phyloP scores from a whole-genome alignment of 2,329 filamentous ascomycete genomes.

The Chaetomium globosum region DNA sequence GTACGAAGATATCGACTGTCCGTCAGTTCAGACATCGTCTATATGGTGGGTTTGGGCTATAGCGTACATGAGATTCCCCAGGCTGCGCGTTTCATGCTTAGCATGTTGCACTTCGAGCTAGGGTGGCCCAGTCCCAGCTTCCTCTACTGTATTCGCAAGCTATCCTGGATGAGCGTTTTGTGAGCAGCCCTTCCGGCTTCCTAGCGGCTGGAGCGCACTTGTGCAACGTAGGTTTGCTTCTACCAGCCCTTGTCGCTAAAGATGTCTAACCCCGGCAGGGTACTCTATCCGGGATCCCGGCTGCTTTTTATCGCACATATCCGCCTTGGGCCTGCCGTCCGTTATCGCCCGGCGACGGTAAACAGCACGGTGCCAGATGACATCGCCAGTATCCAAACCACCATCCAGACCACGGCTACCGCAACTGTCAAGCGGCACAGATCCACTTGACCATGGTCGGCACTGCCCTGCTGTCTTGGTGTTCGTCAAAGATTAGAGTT shows the following conservation, averaged over 20 bases:
- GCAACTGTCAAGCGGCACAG: conserved; percentile 56
- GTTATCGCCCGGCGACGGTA: conserved; percentile 8
- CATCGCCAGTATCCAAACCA: conserved; percentile 50
- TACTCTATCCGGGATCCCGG: conserved; percentile 46
- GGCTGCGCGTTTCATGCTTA: conserved; percentile 97
- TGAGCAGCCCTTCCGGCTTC: conserved; percentile 87
- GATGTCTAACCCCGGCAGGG: conserved; percentile 27
- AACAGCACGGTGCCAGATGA: conserved; percentile 36
- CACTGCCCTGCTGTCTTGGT: conserved; percentile 38
- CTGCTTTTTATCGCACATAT: conserved; percentile 55
- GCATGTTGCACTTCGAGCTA: conserved; percentile 91
- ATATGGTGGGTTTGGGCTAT: conserved; percentile 96
- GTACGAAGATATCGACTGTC: conserved; percentile 98
- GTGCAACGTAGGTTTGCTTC: conserved; percentile 44
- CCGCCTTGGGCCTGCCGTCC: conserved; percentile 39
- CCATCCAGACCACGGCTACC: conserved; percentile 55
- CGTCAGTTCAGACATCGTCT: conserved; percentile 91
- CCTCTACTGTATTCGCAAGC: conserved; percentile 93
- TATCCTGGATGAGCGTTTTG: conserved; percentile 97
- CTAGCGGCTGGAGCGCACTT: conserved; percentile 85
- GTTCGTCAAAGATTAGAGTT: background rate
- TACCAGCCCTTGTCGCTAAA: background rate
- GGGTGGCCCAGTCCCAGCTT: conserved; percentile 98
- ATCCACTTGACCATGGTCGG: conserved; percentile 56
- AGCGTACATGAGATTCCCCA: conserved; percentile 90